Evolutionary conservation across 148 eudicot genomes (phyloP), one percentile per base, ranked within the genome.

Genomic region (Fagopyrum tataricum): DNA sequence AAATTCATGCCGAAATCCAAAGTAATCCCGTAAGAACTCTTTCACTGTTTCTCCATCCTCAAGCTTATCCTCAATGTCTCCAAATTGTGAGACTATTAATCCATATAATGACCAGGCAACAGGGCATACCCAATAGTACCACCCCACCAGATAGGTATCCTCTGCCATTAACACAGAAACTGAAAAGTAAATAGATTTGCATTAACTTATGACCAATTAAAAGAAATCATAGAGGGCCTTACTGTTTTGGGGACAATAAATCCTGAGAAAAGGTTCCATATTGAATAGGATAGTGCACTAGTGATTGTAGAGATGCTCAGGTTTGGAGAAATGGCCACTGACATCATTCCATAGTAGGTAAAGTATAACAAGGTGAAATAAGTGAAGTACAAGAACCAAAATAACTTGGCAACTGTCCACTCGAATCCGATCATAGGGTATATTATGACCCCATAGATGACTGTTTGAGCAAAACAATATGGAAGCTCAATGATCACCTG

Each of bases 91-190:
- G 44, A 46, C 26, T 3, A 70, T 0, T 4, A 18, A 4, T 18
- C 72, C 72, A 13, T 70, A 70, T 15, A 70, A 20, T n/a, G 64
- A 58, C 64, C 64, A 58, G 10, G 64, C 64, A 6, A 23, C 64
- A 11, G 64, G 64, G 31, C 31, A n/a, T 18, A 23, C 18, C 64
- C 64, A 58, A 11, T 58, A 58, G 8, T 9, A 58, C 72, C 72
- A 70, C 21, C 44, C 72, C 72, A 70, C 72, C 72, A 70, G 6
- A 70, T 70, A 0, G 72, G 72, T 70, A 70, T 42, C 72, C 72
- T 70, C 72, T 70, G 44, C 42, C 41, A 62, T 55, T 55, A 55
- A 2, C 26, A 55, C 20, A 6, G 8, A 55, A 20, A 18, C 7
- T 55, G 24, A 55, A 23, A 55, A 3, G 7, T 20, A 8, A 20